These are phyloP conservation scores for Hordeum marinum DNA, from an alignment of 176 grass and related monocot species.

Conservation along the genomic window DNA sequence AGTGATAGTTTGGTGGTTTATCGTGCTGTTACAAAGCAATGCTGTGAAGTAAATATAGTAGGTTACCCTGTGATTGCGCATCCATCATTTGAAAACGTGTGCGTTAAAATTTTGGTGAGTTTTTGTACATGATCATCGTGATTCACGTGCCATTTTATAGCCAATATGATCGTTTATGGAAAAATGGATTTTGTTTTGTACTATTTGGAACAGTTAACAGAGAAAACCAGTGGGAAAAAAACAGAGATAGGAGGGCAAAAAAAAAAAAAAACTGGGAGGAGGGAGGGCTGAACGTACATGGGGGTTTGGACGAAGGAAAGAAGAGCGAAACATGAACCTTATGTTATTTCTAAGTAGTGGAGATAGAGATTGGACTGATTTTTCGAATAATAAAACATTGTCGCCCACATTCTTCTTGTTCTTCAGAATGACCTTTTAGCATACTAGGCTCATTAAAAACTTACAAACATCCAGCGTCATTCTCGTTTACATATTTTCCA, in stretches of 20 bases:
- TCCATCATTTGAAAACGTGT: too few species aligned
- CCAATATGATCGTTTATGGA: too few species aligned
- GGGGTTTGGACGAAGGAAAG: background rate
- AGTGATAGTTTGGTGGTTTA: background rate
- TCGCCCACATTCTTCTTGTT: background rate
- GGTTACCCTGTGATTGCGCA: too few species aligned
- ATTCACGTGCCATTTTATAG: too few species aligned
- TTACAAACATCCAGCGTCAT: background rate
- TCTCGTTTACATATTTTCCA: constrained; percentile 4
- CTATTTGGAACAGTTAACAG: too few species aligned
- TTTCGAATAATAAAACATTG: background rate
- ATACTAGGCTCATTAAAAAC: background rate
- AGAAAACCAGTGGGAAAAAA: too few species aligned
- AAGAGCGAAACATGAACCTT: background rate
- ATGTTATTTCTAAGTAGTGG: background rate
- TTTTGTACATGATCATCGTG: too few species aligned
- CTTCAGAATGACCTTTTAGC: background rate
- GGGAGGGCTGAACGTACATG: too few species aligned
- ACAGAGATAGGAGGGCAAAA: background rate
- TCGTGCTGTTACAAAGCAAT: background rate
- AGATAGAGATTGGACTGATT: background rate
- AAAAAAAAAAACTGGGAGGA: background rate
- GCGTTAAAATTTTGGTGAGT: too few species aligned
- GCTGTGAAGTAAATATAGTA: background rate
- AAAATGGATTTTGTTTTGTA: too few species aligned